These are phyloP conservation scores for Rhodotorula kratochvilovae DNA, from an alignment of 768 basidiomycete species.

Conservation along the genomic window DNA sequence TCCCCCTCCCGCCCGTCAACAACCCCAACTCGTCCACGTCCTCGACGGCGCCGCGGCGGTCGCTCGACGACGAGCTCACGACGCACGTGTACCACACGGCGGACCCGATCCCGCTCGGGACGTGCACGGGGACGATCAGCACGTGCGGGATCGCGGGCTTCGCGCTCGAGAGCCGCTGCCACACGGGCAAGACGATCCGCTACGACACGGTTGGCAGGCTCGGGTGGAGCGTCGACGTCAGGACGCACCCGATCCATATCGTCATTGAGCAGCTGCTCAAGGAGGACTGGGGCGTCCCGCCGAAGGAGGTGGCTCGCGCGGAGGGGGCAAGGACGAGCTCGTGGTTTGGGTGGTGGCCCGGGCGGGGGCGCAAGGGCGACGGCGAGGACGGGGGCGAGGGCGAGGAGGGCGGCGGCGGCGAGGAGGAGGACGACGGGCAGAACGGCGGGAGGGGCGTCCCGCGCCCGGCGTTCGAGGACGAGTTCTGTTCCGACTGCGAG, in stretches of 20 bases:
- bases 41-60: background rate
- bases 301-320: background rate
- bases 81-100: constrained; percentile 89
- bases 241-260: constrained; percentile 51
- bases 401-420: constrained; percentile 1
- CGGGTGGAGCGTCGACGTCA: constrained; percentile 70
- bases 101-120: constrained; percentile 83
- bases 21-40: background rate
- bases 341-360: constrained; percentile 34
- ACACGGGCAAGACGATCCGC: constrained; percentile 71
- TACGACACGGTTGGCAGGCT: constrained; percentile 81
- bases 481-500: constrained; percentile 38
- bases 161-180: constrained; percentile 81
- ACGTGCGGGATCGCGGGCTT: constrained; percentile 78
- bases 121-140: constrained; percentile 70
- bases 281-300: constrained; percentile 37
- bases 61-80: constrained; percentile 30
- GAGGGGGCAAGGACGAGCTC: background rate
- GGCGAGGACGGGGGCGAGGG: constrained; percentile 1
- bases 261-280: constrained; percentile 39
- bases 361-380: constrained; percentile 8
- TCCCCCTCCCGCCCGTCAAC: constrained; percentile 67
- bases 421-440: constrained; percentile 26
- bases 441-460: constrained; percentile 33
- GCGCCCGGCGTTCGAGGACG: constrained; percentile 28